Evolutionary conservation across 805 yeast genomes (phyloP).

Genomic region (Candida suzukii): DNA sequence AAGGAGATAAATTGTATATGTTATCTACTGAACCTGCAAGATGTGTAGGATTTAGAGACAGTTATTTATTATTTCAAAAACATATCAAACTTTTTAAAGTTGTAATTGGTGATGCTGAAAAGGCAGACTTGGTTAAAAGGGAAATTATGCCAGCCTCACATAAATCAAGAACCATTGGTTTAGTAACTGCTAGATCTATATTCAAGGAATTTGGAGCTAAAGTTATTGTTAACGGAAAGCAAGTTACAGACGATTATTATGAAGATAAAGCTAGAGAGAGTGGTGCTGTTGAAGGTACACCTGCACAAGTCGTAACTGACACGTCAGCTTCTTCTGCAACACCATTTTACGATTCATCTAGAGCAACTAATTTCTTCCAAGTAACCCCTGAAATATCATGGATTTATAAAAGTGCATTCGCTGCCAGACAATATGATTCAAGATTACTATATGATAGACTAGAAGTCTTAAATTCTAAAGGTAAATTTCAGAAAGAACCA

Average conservation of each 20-base stretch:
- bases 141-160: conserved; percentile 83
- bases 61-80: conserved; percentile 81
- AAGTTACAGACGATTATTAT: conserved; percentile 84
- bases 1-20: conserved; percentile 76
- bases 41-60: conserved; percentile 88
- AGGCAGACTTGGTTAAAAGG: conserved; percentile 72
- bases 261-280: conserved; percentile 49
- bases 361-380: neutral
- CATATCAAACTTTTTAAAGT: conserved; percentile 72
- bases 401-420: conserved; percentile 79
- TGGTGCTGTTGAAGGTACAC: conserved; percentile 67
- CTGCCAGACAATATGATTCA: conserved; percentile 66
- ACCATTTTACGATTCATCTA: neutral
- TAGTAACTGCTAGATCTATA: conserved; percentile 85
- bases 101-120: conserved; percentile 68
- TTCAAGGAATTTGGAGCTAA: conserved; percentile 90
- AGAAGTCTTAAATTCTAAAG: conserved; percentile 42
- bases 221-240: conserved; percentile 70
- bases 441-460: conserved; percentile 51
- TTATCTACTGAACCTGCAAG: conserved; percentile 95
- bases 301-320: conserved; percentile 12
- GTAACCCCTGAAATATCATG: conserved; percentile 50
- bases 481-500: conserved; percentile 53
- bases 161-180: conserved; percentile 81
- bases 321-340: neutral